Base-by-base conservation (phyloP, 257 asterid species). In the Solanum habrochaites region DNA sequence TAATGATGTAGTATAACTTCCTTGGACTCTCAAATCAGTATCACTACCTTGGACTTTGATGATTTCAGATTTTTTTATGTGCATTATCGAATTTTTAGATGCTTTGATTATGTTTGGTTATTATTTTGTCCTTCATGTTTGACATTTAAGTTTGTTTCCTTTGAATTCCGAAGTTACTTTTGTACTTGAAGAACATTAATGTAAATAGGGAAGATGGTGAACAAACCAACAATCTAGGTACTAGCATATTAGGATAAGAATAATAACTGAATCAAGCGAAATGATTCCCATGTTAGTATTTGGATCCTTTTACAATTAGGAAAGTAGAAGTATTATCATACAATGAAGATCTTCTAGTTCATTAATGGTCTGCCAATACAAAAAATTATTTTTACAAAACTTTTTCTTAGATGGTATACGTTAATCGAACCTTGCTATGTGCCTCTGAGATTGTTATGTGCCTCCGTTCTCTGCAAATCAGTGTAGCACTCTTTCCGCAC, bases 401-500 rank as follows among this genome's bases (percentile, higher is more conserved):
- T 2, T 39, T 73, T 39, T 37, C 49, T 37, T 21, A 21, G 13
- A 7, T 73, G 29, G 81, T 74, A 39, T 21, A 39, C 1, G 18
- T 39, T 74, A 39, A 23, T 74, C 56, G 4, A 32, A 32, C 35
- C 2, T 32, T 32, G 4, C 35, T 32, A 32, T 3, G 35, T 32
- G 35, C 35, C 3, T 32, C 35, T 74, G 56, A 12, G 13, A 35
- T 1, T 40, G 32, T 3, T 23, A 7, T 74, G 60, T 42, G 37
- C 21, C 35, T 42, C 2, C 23, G 60, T 43, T 43, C 13, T 43
- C 47, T 43, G 4, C 47, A 43, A 43, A 43, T 43, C 47, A 10
- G 4, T 43, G 13, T 11, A 43, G 47, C 13, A 10, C 99, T 89
- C 91, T 96, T 85, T 91, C 92, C 93, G 96, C 91, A 75, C 93